These are phyloP conservation scores for Ophiostoma quercus DNA, from an alignment of 2,329 filamentous ascomycete genomes.

Conservation along the genomic window DNA sequence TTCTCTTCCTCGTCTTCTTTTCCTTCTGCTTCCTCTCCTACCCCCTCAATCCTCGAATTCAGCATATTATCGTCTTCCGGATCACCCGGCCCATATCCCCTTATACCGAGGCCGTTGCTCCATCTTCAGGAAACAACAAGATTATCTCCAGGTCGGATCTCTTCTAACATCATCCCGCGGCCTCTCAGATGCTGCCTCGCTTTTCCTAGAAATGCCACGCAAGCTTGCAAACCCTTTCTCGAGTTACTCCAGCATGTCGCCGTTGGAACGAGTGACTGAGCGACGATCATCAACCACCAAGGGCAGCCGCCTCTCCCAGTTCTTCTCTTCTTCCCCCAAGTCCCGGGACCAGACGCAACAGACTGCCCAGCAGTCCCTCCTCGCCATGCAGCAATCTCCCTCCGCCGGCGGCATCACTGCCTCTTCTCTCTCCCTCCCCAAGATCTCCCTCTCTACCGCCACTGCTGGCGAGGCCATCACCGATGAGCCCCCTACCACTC, in stretches of 20 bases:
- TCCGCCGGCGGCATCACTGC: slow-evolving; percentile 53
- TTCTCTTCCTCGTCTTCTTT: neutral
- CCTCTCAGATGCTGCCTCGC: slow-evolving; percentile 19
- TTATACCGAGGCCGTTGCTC: neutral
- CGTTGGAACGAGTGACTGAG: slow-evolving; percentile 48
- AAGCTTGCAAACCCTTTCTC: slow-evolving; percentile 55
- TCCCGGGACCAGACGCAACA: slow-evolving; percentile 57
- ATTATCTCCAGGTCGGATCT: neutral
- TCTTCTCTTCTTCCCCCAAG: slow-evolving; percentile 79
- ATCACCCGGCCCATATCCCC: neutral
- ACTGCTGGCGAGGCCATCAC: slow-evolving; percentile 67
- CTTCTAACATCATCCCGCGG: slow-evolving; percentile 11
- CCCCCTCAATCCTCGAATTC: neutral
- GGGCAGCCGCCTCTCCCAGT: slow-evolving; percentile 67
- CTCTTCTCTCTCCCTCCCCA: slow-evolving; percentile 73
- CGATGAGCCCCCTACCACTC: slow-evolving; percentile 65
- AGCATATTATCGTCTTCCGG: slow-evolving; percentile 11
- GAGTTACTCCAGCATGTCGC: slow-evolving; percentile 44
- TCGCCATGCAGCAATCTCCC: slow-evolving; percentile 57
- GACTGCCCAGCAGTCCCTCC: slow-evolving; percentile 61
- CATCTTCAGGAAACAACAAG: neutral
- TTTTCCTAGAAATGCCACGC: slow-evolving; percentile 50
- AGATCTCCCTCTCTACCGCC: slow-evolving; percentile 85
- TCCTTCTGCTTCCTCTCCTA: neutral
- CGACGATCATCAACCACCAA: slow-evolving; percentile 60